Evolutionary conservation across 805 yeast genomes (phyloP).

Genomic region (Kluyveromyces aestuarii): DNA sequence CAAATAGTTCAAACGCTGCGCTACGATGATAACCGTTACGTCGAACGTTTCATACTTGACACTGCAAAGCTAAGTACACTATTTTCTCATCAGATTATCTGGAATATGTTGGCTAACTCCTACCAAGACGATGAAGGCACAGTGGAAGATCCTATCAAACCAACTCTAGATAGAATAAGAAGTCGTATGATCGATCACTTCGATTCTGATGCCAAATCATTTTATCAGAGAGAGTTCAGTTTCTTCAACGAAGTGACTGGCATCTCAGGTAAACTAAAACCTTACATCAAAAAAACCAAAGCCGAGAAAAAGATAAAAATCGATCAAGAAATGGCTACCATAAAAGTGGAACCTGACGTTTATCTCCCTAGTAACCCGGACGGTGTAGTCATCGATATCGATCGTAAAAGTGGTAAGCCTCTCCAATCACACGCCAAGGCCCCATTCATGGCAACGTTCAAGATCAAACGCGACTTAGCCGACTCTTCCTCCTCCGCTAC

Average conservation of each 20-base stretch:
- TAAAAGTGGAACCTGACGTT: conserved; percentile 68
- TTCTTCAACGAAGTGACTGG: conserved; percentile 88
- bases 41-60: conserved; percentile 79
- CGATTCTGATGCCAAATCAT: conserved; percentile 48
- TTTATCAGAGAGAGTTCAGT: conserved; percentile 74
- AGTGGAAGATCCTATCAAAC: conserved; percentile 74
- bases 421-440: conserved; percentile 98
- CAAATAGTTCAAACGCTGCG: conserved; percentile 92
- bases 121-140: conserved; percentile 83
- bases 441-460: conserved; percentile 94
- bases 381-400: conserved; percentile 87
- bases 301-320: conserved; percentile 94
- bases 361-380: conserved; percentile 95
- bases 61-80: conserved; percentile 85
- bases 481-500: conserved; percentile 34
- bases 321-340: conserved; percentile 87
- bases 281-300: conserved; percentile 86
- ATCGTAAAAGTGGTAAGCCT: conserved; percentile 86
- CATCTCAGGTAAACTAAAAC: conserved; percentile 91
- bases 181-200: conserved; percentile 54
- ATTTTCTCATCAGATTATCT: conserved; percentile 94
- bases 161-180: conserved; percentile 67
- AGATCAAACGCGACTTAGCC: conserved; percentile 46
- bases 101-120: conserved; percentile 95
- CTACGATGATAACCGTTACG: conserved; percentile 75